Evolutionary conservation across 2,329 filamentous ascomycete species (phyloP).

Genomic region (Fusarium illudens): DNA sequence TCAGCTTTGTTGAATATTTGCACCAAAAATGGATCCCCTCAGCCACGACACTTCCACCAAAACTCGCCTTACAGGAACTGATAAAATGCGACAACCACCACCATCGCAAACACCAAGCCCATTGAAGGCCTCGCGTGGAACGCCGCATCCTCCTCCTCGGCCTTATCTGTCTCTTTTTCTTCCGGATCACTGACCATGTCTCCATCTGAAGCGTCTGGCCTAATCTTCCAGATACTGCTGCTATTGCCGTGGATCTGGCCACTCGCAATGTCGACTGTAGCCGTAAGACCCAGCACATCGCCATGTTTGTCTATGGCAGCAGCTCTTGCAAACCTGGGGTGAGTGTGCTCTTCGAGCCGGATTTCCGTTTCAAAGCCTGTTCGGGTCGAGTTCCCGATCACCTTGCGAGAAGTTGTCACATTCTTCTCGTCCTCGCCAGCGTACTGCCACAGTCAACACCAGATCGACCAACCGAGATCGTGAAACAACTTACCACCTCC

Average conservation of each 20-base stretch:
- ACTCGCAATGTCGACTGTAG: constrained; percentile 28
- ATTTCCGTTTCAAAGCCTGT: constrained; percentile 35
- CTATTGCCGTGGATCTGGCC: constrained; percentile 33
- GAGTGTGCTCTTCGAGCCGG: neutral
- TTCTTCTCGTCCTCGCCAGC: constrained; percentile 30
- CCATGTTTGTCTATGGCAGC: constrained; percentile 26
- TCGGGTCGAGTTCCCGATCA: constrained; percentile 34
- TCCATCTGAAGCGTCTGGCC: constrained; percentile 2
- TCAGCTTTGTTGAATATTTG: constrained; percentile 22
- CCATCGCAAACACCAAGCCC: constrained; percentile 13
- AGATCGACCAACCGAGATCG: neutral
- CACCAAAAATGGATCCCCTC: constrained; percentile 19
- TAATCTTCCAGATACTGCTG: constrained; percentile 29
- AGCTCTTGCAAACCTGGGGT: constrained; percentile 28
- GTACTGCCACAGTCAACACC: constrained; percentile 18
- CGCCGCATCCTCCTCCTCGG: constrained; percentile 22
- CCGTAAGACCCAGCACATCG: constrained; percentile 32
- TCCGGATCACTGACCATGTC: neutral
- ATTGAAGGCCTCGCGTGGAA: constrained; percentile 1
- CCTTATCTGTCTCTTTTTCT: neutral
- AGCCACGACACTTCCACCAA: neutral
- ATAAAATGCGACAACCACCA: constrained; percentile 17
- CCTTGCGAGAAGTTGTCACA: constrained; percentile 9
- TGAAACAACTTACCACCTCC: constrained; percentile 31
- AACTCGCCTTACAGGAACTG: constrained; percentile 10